A percentile compares a stretch with the other conserved stretches of the same genome.
Evolutionary conservation across 75 land plant species (phyloP).

Genomic region (Adiantum capillusveneris): DNA sequence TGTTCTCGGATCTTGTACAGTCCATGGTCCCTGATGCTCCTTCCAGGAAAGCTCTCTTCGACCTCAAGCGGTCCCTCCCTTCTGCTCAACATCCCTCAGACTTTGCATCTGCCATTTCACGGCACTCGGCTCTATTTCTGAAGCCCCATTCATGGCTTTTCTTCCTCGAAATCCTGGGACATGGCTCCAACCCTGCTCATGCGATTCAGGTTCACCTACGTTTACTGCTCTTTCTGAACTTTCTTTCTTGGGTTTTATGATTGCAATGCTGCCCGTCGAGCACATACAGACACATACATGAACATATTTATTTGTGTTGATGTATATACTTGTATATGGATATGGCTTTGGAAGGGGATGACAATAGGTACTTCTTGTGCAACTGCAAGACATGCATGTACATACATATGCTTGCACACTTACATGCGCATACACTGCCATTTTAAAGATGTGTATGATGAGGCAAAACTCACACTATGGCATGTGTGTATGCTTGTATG

Average conservation of each 20-base stretch:
- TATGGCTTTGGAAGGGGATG: no score
- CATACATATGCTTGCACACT: no score
- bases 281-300: background rate
- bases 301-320: no score
- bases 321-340: no score
- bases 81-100: background rate
- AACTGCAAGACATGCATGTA: no score
- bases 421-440: no score
- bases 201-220: background rate
- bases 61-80: background rate
- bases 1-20: background rate
- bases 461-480: background rate
- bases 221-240: background rate
- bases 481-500: background rate
- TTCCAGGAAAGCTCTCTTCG: background rate
- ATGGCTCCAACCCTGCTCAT: background rate
- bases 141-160: background rate
- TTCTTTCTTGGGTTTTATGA: background rate
- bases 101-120: background rate
- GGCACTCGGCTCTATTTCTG: background rate
- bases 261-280: background rate
- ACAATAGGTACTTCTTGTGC: no score
- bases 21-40: background rate
- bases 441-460: no score
- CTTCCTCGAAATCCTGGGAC: background rate